Evolutionary conservation across 148 eudicot species (phyloP).

Genomic region (Beta vulgaris): DNA sequence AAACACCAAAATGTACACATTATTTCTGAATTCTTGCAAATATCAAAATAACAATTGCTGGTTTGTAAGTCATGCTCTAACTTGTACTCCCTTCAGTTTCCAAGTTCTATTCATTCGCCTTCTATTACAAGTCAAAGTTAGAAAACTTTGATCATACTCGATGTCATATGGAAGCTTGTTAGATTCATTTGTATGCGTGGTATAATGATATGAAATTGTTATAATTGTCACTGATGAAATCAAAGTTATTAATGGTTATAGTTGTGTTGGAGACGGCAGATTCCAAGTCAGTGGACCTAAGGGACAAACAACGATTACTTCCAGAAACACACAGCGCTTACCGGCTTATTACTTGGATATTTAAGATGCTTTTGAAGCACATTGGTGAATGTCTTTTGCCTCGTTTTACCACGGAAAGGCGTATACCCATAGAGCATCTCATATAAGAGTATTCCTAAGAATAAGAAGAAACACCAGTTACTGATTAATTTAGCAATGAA

Average conservation of each 20-base stretch:
- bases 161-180: no score
- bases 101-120: no score
- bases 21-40: not conserved
- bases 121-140: no score
- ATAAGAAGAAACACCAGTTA: slow-evolving; percentile 4
- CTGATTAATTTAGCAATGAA: not conserved
- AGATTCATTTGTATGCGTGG: no score
- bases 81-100: not conserved
- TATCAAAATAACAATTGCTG: not conserved
- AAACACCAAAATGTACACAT: not conserved
- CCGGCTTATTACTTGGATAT: slow-evolving; percentile 69
- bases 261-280: no score
- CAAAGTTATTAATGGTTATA: no score
- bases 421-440: slow-evolving; percentile 97
- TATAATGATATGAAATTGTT: no score
- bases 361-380: slow-evolving; percentile 78
- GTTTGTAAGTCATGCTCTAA: not conserved
- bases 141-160: no score
- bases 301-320: no score
- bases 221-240: no score
- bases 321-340: slow-evolving; percentile 22
- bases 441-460: slow-evolving; percentile 75
- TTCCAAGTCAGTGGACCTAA: no score
- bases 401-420: slow-evolving; percentile 96
- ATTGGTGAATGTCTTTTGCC: slow-evolving; percentile 93